Base-by-base conservation (phyloP, 2,329 filamentous ascomycete species). In the Cercospora berteroae region DNA sequence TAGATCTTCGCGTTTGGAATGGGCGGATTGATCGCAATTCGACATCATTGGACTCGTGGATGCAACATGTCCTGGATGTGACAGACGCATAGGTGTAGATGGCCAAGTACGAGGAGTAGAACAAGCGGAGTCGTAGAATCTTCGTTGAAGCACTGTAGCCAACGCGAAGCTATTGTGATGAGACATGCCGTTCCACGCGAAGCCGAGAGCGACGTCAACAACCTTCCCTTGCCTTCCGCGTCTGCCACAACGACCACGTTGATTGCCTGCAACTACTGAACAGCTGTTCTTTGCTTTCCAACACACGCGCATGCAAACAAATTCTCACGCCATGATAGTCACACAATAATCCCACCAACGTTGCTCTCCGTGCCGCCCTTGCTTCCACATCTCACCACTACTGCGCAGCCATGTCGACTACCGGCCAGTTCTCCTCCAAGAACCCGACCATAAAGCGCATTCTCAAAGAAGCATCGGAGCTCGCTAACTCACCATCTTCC, bases 381-480 rank as follows among this genome's bases (percentile, higher is more conserved):
- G 55, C 55, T 58, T 58, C 55, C 27, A 58, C 55, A 16, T 58
- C 55, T 58, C 55, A 58, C 55, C n/a, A 36, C 55, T 23, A 10
- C 25, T 18, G 8, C 55, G n/a, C 55, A 36, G 55, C 55, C 44
- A 70, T 90, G 82, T 92, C 90, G 79, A 87, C 89, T 9, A 52
- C 29, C 13, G 50, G 50, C 18, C 55, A 60, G 20, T 65, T 48
- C 56, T 60, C 63, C 25, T 60, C 63, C 74, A 93, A 92, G 77
- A 93, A 90, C 70, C 91, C 92, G 52, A 94, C 92, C 29, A 92
- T 95, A 77, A 90, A 91, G 80, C 91, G 92, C 77, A 95, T 96
- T 79, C 84, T 97, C 77, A 93, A 92, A 80, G 95, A 98, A 88
- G 94, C 94, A 66, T 86, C 90, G 67, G 95, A 98, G 79, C 87